Conservation (phyloP, 2,329 filamentous ascomycete species). For the Fusarium napiforme region DNA sequence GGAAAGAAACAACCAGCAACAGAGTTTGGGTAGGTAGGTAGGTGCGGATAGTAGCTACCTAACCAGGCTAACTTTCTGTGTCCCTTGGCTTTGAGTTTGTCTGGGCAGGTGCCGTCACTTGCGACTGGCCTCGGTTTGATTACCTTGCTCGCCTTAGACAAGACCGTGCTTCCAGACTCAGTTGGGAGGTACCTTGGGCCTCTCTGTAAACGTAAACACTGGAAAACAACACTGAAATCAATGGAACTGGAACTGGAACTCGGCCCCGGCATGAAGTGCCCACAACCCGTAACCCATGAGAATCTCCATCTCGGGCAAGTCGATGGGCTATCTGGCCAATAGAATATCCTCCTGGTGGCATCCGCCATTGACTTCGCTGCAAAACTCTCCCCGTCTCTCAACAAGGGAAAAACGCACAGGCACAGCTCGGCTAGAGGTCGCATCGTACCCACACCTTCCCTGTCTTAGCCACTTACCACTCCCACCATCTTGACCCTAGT, state of each 20-base stretch:
- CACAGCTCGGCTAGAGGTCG: conserved; percentile 32
- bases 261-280: conserved; percentile 34
- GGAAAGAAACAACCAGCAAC: conserved; percentile 3
- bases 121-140: conserved; percentile 44
- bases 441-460: conserved; percentile 31
- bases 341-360: conserved; percentile 2
- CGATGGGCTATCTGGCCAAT: conserved; percentile 16
- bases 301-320: conserved; percentile 14
- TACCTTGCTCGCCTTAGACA: conserved; percentile 32
- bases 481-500: conserved; percentile 31
- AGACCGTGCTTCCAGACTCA: conserved; percentile 32
- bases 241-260: conserved; percentile 12
- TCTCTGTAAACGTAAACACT: background rate
- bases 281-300: conserved; percentile 28
- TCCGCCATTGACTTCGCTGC: conserved; percentile 29
- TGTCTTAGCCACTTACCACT: conserved; percentile 30
- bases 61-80: conserved; percentile 2
- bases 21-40: conserved; percentile 19
- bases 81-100: conserved; percentile 30
- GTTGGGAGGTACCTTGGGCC: background rate
- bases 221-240: conserved; percentile 24
- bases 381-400: conserved; percentile 29
- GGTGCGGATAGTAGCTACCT: background rate
- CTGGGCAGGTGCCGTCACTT: conserved; percentile 35
- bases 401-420: conserved; percentile 37